Evolutionary conservation across 306 rosid species (phyloP).

Genomic region (Citrullus amarus): DNA sequence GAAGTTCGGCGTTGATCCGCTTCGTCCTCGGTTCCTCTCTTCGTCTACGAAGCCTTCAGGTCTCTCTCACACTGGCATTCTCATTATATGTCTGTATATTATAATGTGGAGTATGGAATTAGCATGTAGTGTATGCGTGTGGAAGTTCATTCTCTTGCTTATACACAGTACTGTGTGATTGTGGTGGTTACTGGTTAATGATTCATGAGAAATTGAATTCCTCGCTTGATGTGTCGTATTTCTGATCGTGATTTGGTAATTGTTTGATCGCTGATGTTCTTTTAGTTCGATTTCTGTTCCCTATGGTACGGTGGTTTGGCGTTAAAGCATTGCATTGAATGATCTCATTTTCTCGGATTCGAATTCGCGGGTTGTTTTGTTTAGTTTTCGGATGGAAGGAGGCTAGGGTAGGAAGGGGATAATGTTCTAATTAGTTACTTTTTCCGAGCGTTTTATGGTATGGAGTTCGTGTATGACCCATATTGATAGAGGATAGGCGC

Average conservation of each 20-base stretch:
- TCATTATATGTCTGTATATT: not conserved
- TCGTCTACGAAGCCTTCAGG: conserved; percentile 8
- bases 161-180: not conserved
- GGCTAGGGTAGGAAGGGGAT: not conserved
- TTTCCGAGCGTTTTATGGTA: not conserved
- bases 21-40: conserved; percentile 2
- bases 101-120: not conserved
- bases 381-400: not conserved
- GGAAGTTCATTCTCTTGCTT: not conserved
- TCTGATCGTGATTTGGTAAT: not conserved
- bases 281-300: not conserved
- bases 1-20: not conserved
- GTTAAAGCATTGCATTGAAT: not conserved
- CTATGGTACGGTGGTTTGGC: not conserved
- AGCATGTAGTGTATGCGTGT: not conserved
- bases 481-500: not conserved
- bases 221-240: not conserved
- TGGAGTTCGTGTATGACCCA: not conserved
- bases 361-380: not conserved
- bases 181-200: not conserved
- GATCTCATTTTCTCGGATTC: not conserved
- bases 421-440: not conserved
- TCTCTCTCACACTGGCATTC: not conserved
- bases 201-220: not conserved
- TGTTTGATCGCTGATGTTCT: not conserved